Conservation (phyloP, 768 basidiomycete species). For the Pulveroboletus frians region DNA sequence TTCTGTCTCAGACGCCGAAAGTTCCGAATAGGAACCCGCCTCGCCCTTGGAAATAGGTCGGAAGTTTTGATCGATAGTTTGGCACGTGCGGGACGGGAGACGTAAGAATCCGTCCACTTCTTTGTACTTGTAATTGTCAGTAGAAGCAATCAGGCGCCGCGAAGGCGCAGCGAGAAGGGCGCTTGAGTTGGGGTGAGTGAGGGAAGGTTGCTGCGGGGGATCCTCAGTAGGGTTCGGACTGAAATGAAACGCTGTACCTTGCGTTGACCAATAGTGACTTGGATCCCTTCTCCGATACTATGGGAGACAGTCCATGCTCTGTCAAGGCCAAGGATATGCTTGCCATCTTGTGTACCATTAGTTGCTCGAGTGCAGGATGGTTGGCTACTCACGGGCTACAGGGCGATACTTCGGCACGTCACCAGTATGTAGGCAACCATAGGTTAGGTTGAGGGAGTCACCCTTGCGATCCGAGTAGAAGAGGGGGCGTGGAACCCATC, state of each 20-base stretch:
- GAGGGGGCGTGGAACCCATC: slow-evolving; percentile 27
- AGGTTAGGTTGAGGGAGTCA: slow-evolving; percentile 59
- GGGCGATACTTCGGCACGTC: slow-evolving; percentile 64
- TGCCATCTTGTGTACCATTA: slow-evolving; percentile 46
- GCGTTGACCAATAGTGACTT: slow-evolving; percentile 43
- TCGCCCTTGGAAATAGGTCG: slow-evolving; percentile 42
- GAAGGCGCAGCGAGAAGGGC: slow-evolving; percentile 48
- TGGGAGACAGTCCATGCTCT: slow-evolving; percentile 42
- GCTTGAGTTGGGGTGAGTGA: slow-evolving; percentile 55
- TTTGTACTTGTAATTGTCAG: slow-evolving; percentile 43
- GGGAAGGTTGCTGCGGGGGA: slow-evolving; percentile 37
- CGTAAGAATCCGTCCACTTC: slow-evolving; percentile 67
- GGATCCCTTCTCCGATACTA: slow-evolving; percentile 58
- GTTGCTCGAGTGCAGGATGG: slow-evolving; percentile 28
- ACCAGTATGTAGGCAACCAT: slow-evolving; percentile 57
- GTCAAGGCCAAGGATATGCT: slow-evolving; percentile 60
- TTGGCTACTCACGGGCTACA: slow-evolving; percentile 46
- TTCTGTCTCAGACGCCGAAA: slow-evolving; percentile 27
- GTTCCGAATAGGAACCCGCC: slow-evolving; percentile 32
- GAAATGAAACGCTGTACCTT: slow-evolving; percentile 33
- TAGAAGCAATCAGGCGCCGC: slow-evolving; percentile 40
- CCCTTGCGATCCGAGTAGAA: slow-evolving; percentile 68
- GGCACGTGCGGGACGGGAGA: slow-evolving; percentile 41
- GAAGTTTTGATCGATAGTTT: slow-evolving; percentile 39
- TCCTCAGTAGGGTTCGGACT: slow-evolving; percentile 3